phyloP scores from a whole-genome alignment of 768 basidiomycete species.

The Floccularia luteovirens region DNA sequence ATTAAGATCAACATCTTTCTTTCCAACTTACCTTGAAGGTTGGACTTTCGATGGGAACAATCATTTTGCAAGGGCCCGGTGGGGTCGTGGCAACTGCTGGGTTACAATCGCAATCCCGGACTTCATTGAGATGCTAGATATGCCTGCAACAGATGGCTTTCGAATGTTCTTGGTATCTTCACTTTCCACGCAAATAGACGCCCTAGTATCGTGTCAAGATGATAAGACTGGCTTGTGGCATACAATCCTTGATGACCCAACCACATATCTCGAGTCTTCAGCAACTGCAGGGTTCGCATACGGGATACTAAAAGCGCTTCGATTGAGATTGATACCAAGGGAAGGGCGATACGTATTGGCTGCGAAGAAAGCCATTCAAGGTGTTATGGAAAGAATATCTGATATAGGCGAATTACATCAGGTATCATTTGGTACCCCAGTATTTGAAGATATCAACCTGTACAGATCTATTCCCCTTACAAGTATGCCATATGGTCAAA shows the following conservation, averaged over 20 bases:
- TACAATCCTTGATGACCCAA: slow-evolving; percentile 43
- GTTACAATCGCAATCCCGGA: slow-evolving; percentile 36
- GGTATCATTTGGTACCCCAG: slow-evolving; percentile 47
- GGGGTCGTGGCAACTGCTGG: slow-evolving; percentile 55
- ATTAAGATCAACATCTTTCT: neutral
- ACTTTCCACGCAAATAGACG: slow-evolving; percentile 38
- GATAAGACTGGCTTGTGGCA: slow-evolving; percentile 40
- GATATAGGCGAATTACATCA: slow-evolving; percentile 36
- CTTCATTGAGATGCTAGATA: slow-evolving; percentile 37
- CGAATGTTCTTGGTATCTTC: slow-evolving; percentile 31
- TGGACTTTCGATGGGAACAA: slow-evolving; percentile 40
- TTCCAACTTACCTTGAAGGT: slow-evolving; percentile 13
- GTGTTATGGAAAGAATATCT: slow-evolving; percentile 35
- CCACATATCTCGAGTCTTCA: slow-evolving; percentile 43
- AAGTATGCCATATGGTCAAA: slow-evolving; percentile 52
- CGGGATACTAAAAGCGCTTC: slow-evolving; percentile 34
- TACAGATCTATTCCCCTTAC: slow-evolving; percentile 46
- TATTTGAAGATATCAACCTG: slow-evolving; percentile 37
- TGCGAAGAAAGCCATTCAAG: slow-evolving; percentile 31
- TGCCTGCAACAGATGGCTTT: slow-evolving; percentile 32
- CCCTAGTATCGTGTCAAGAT: slow-evolving; percentile 37
- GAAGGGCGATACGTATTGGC: slow-evolving; percentile 28
- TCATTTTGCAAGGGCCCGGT: slow-evolving; percentile 37
- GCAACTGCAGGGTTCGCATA: slow-evolving; percentile 42
- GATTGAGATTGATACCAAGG: slow-evolving; percentile 32